Percentiles rank a stretch among this genome's conserved stretches.
phyloP scores from a whole-genome alignment of 2,329 filamentous ascomycete species.

The Fusarium euwallaceae region DNA sequence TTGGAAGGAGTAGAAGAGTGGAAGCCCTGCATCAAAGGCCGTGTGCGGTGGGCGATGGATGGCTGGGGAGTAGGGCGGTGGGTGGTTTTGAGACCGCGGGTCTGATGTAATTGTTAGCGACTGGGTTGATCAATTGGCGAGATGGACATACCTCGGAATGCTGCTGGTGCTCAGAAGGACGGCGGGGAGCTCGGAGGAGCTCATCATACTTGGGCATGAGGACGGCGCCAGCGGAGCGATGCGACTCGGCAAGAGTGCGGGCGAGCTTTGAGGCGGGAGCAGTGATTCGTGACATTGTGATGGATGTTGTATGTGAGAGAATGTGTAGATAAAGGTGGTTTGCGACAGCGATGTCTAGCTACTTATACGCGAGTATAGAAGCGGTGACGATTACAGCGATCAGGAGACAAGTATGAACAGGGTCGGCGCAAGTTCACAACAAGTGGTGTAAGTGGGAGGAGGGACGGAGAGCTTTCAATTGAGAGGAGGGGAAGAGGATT shows the following conservation, averaged over 20 bases:
- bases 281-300: conserved; percentile 63
- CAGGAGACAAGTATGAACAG: conserved; percentile 23
- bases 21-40: conserved; percentile 76
- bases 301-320: conserved; percentile 10
- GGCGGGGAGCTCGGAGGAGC: conserved; percentile 53
- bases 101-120: conserved; percentile 43
- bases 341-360: conserved; percentile 19
- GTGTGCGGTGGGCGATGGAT: conserved; percentile 58
- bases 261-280: conserved; percentile 63
- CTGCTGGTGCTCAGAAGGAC: conserved; percentile 48
- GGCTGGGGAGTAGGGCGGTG: conserved; percentile 63
- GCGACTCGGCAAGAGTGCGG: conserved; percentile 60
- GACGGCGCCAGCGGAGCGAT: conserved; percentile 55
- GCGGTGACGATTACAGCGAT: conserved; percentile 32
- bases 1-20: conserved; percentile 61
- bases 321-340: conserved; percentile 1
- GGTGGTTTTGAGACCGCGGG: conserved; percentile 60
- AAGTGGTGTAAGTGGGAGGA: conserved; percentile 22
- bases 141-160: conserved; percentile 56
- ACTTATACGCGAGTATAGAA: conserved; percentile 37
- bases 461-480: conserved; percentile 10
- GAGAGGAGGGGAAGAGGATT: conserved; percentile 25
- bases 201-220: conserved; percentile 64
- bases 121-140: not conserved
- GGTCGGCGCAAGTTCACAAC: conserved; percentile 10